phyloP scores from a whole-genome alignment of 106 monocot genomes.

The Dendrobium officinale region DNA sequence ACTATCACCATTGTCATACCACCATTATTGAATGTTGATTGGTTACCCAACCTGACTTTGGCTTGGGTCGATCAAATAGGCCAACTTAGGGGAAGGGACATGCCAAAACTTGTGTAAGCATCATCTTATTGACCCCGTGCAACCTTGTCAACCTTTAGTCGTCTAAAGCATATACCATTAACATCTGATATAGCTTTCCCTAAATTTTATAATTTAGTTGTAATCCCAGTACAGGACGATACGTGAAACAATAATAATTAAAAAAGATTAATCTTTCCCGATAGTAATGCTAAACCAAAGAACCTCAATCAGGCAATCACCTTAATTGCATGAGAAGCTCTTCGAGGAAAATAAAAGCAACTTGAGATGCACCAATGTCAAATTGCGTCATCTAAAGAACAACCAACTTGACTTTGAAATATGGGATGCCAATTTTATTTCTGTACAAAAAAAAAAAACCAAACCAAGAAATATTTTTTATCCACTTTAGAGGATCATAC shows the following conservation, averaged over 20 bases:
- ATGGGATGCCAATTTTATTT: neutral
- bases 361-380: conserved; percentile 67
- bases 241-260: neutral
- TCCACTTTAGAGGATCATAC: conserved; percentile 19
- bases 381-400: conserved; percentile 49
- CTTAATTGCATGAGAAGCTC: conserved; percentile 81
- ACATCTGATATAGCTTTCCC: neutral
- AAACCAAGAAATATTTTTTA: neutral
- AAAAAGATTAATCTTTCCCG: neutral
- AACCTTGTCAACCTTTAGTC: neutral
- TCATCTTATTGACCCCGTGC: neutral
- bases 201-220: neutral
- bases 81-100: neutral
- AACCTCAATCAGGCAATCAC: conserved; percentile 17
- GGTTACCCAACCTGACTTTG: too few species aligned
- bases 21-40: too few species aligned
- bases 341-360: conserved; percentile 61
- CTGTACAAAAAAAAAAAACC: neutral
- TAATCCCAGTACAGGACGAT: neutral
- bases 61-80: too few species aligned
- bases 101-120: neutral
- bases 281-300: neutral
- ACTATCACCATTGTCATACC: too few species aligned
- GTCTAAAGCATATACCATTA: neutral
- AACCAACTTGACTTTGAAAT: neutral